Evolutionary conservation across 305 asterid species (phyloP).

Genomic region (Fraxinus latifolia): DNA sequence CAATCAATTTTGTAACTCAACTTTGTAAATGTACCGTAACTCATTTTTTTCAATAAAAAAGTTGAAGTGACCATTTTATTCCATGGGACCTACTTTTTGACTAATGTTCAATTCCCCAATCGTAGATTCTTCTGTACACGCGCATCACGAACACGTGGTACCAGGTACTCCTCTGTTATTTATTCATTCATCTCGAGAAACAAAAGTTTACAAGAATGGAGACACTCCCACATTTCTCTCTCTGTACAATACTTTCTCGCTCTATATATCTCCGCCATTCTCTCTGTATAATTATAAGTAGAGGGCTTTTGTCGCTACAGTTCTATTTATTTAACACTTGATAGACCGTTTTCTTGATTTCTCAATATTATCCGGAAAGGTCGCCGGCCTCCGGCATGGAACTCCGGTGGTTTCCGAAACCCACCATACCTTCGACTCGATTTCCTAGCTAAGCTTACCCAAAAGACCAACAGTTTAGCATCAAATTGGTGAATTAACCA

Average conservation of each 20-base stretch:
- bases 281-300: not conserved
- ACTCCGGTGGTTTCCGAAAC: conserved; percentile 20
- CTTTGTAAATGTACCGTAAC: too few species aligned
- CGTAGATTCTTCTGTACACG: conserved; percentile 48
- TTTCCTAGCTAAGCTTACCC: conserved; percentile 4
- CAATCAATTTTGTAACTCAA: too few species aligned
- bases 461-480: not conserved
- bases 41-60: too few species aligned
- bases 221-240: conserved; percentile 21
- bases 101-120: conserved; percentile 32
- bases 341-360: conserved; percentile 3
- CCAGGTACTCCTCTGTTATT: conserved; percentile 18
- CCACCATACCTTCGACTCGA: conserved; percentile 15
- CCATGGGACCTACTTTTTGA: conserved; percentile 38
- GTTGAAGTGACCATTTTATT: not conserved
- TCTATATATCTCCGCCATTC: conserved; percentile 17
- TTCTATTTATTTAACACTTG: conserved; percentile 32
- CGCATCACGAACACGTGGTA: conserved; percentile 56
- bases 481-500: conserved; percentile 18
- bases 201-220: not conserved
- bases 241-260: conserved; percentile 26
- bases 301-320: not conserved
- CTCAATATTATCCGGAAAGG: conserved; percentile 18
- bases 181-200: not conserved
- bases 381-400: conserved; percentile 33